Evolutionary conservation across 169 alveolate species (phyloP).

Genomic region (Eimeria falciformis): DNA sequence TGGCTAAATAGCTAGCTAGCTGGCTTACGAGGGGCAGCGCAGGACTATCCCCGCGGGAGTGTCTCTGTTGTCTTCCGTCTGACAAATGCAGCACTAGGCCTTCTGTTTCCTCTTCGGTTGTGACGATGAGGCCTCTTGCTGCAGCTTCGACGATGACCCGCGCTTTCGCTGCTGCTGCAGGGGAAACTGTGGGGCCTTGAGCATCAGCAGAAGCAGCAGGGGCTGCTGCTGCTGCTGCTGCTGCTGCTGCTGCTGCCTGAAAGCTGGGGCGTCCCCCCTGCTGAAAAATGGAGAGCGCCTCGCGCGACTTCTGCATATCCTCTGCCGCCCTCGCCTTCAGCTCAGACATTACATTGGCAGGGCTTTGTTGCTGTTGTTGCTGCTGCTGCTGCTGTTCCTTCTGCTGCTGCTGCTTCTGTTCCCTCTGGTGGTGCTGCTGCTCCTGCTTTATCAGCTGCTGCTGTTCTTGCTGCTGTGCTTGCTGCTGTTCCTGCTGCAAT

Average conservation of each 20-base stretch:
- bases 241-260: slow-evolving; percentile 44
- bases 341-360: not conserved
- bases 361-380: not conserved
- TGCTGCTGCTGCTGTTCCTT: not conserved
- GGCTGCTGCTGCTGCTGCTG: slow-evolving; percentile 28
- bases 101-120: not conserved
- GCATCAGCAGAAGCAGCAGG: no score
- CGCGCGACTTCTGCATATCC: not conserved
- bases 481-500: not conserved
- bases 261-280: not conserved
- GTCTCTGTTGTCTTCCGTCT: not conserved
- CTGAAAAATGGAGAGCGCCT: not conserved
- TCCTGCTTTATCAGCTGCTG: not conserved
- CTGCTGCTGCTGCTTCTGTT: not conserved
- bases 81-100: slow-evolving; percentile 8
- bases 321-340: not conserved
- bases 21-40: slow-evolving; percentile 13
- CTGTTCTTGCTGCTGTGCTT: not conserved
- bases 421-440: no score
- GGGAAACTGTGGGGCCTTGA: no score
- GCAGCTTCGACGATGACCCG: not conserved
- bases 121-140: slow-evolving; percentile 34
- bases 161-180: slow-evolving; percentile 38
- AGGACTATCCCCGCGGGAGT: not conserved
- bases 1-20: not conserved